Evolutionary conservation across 2,329 filamentous ascomycete species (phyloP), one percentile per base, ranked within the genome.

Genomic region (Aspergillus pseudotamarii): DNA sequence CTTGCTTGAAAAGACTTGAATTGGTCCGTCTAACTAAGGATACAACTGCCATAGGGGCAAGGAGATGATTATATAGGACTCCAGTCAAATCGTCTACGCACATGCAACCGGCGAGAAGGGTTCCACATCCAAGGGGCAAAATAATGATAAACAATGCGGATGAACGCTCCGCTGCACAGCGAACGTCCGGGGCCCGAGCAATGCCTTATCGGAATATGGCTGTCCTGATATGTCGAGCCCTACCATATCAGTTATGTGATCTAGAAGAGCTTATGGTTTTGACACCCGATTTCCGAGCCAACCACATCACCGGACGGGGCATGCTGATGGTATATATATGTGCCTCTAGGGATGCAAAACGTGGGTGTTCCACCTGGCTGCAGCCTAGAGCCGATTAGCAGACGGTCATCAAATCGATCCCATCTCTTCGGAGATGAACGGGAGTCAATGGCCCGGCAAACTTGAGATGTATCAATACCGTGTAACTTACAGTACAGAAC

Each of bases 281-380:
- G 26, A 38, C 51, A 36, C 30, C 51, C 51, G 51, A 55, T 55
- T 55, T 38, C 51, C 51, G 51, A 55, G 34, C 51, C 51, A 55
- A 55, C 51, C 32, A 55, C 8, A 55, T 55, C 21, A 38, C 3
- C 6, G n/a, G 51, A 38, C 12, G 51, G 21, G 6, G 12, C n/a
- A 23, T 26, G 51, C 30, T 55, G 6, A 23, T 32, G n/a, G 32
- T 55, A 38, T 55, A 55, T 38, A 55, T 38, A 26, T 28, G n/a
- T 26, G 6, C n/a, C 21, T 55, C 12, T 28, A 26, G 32, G 32
- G 32, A 54, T 28, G 5, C 30, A 54, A 23, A 55, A 38, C 28
- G 48, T 51, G 28, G 48, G 30, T n/a, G 0, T 34, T 41, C 32
- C 51, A 55, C 51, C 10, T 55, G 11, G 34, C 32, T 12, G n/a